A percentile compares a stretch with the other conserved stretches of the same genome.
These are phyloP conservation scores for Nannochloropsis oceanica DNA, from an alignment of 108 stramenopile genomes.

Conservation along the genomic window DNA sequence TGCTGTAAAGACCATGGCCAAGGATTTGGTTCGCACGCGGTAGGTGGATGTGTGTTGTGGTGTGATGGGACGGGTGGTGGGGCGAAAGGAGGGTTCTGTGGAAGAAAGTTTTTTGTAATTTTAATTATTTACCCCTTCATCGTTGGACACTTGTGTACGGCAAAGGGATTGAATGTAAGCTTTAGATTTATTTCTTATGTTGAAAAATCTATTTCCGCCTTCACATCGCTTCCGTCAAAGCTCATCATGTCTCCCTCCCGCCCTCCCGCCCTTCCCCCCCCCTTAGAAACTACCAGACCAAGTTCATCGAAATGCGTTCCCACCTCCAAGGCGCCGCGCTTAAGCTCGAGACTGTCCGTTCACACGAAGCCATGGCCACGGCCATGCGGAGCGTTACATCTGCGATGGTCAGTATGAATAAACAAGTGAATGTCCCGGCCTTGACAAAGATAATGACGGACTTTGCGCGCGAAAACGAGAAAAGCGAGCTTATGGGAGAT, in stretches of 20 bases:
- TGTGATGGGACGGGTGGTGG: too few relatives aligned
- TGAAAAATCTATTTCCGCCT: too few relatives aligned
- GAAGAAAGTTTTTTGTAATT: too few relatives aligned
- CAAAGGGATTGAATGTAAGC: too few relatives aligned
- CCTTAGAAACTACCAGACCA: slow-evolving; percentile 56
- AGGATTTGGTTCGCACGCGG: slow-evolving; percentile 80
- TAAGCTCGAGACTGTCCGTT: slow-evolving; percentile 83
- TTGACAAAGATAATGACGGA: slow-evolving; percentile 94
- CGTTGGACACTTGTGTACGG: too few relatives aligned
- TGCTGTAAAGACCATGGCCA: slow-evolving; percentile 85
- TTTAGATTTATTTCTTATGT: too few relatives aligned
- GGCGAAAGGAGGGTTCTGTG: too few relatives aligned
- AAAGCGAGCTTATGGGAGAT: slow-evolving; percentile 86
- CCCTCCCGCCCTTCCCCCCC: too few relatives aligned
- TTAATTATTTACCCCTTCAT: too few relatives aligned
- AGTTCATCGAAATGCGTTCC: slow-evolving; percentile 89
- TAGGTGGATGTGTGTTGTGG: too few relatives aligned
- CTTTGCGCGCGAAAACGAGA: slow-evolving; percentile 83
- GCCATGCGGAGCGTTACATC: slow-evolving; percentile 52
- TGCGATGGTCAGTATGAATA: background rate
- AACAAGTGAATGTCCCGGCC: slow-evolving; percentile 59
- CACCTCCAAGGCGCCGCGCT: slow-evolving; percentile 79
- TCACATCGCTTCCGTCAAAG: too few relatives aligned
- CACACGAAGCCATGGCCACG: slow-evolving; percentile 83
- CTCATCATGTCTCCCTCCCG: too few relatives aligned